Base-by-base conservation (phyloP, 1,284 basidiomycete genomes). In the Marasmius sp. region DNA sequence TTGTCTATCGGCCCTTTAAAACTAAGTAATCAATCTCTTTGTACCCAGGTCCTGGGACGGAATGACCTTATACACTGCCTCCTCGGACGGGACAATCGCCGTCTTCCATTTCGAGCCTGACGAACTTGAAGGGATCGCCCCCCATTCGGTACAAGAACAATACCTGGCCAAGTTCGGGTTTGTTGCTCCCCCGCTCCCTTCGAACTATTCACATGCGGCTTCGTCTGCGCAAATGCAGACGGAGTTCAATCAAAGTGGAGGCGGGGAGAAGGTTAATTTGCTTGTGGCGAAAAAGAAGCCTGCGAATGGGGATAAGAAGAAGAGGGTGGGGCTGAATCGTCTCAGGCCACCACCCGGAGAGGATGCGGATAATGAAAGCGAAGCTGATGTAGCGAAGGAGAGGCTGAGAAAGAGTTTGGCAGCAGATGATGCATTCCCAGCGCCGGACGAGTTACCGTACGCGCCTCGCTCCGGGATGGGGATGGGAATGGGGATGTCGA, bases 61-160 rank as follows among this genome's bases (percentile, higher is more conserved):
- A 7, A 82, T 93, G 49, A 92, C 91, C 2, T 83, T 99, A 0
- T 99, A 97, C 69, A 95, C 95, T 0, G 96, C 94, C 62, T 98
- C 96, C 0, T 96, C 95, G 0, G 97, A 99, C 70, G 97, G 97
- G 0, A 95, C 94, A 0, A 88, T 98, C 58, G 94, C 89, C 3
- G 94, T 91, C 2, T 92, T 98, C 74, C 81, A 85, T 63, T 97
- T 98, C 70, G 88, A 91, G 45, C 70, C 83, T 0, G 81, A 85
- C 27, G 94, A 97, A 74, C 81, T 98, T 11, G 92, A 94, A 62
- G 91, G 94, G 18, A 87, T 96, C 20, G 89, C 92, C 0, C 87
- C 91, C 1, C 82, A 85, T 63, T 84, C 85, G 5, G 86, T 88
- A 11, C 92, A 94, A 68, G 85, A 87, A 64, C 80, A 87, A 65